A percentile compares a stretch with the other conserved stretches of the same genome.
These are phyloP conservation scores for Beverwykella pulmonaria DNA, from an alignment of 495 filamentous ascomycete genomes.

Conservation along the genomic window DNA sequence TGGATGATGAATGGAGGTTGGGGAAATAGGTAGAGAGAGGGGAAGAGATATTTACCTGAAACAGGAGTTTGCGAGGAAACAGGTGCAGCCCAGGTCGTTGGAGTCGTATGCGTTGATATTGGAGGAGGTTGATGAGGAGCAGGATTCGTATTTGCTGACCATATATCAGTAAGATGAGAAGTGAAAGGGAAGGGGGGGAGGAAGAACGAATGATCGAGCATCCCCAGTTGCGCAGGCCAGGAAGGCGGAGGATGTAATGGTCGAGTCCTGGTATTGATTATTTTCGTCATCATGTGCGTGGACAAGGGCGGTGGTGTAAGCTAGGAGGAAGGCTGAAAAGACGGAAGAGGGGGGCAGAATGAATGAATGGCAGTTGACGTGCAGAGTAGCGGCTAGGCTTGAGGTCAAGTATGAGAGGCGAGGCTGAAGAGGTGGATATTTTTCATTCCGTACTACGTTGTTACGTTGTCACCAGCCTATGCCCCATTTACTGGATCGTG, in stretches of 20 bases:
- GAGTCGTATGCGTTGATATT: constrained; percentile 15
- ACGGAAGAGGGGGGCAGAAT: too few species aligned
- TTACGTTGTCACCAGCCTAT: not conserved
- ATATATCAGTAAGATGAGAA: not conserved
- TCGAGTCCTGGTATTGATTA: not conserved
- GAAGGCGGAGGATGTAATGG: constrained; percentile 13
- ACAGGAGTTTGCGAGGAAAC: constrained; percentile 16
- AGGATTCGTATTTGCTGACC: constrained; percentile 12
- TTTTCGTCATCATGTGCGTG: constrained; percentile 6
- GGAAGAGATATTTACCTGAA: constrained; percentile 14
- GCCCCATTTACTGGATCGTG: not conserved
- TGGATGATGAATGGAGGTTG: not conserved
- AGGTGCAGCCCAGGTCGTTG: constrained; percentile 16
- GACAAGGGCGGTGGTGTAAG: not conserved
- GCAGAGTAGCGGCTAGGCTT: too few species aligned
- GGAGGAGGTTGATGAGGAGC: constrained; percentile 13
- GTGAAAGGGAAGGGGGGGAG: not conserved
- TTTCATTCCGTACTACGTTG: too few species aligned
- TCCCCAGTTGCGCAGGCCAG: constrained; percentile 20
- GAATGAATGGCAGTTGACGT: too few species aligned
- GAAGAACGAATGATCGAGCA: not conserved
- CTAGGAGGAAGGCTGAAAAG: not conserved
- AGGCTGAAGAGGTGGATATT: too few species aligned
- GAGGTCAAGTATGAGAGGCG: too few species aligned
- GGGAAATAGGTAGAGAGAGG: not conserved